Evolutionary conservation across 257 asterid species (phyloP), one percentile per base, ranked within the genome.

Genomic region (Misopates orontium): DNA sequence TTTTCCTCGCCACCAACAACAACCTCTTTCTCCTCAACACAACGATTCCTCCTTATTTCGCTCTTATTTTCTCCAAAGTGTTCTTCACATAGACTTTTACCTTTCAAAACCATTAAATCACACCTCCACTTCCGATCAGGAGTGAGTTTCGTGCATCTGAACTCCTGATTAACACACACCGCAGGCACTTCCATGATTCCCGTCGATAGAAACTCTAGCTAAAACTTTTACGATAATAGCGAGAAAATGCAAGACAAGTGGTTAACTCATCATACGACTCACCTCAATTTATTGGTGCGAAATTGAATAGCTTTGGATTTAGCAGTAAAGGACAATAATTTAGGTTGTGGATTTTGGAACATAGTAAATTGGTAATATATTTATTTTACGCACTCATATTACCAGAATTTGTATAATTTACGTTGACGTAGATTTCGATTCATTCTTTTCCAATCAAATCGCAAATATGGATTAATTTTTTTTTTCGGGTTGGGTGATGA

Each of bases 41-140:
- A n/a, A n/a, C n/a, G n/a, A n/a, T n/a, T n/a, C n/a, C n/a, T n/a
- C n/a, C n/a, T n/a, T 70, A 16, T 18, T 45, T 20, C 4, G 12
- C 14, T 56, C 22, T 50, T 25, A 50, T 2, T 20, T 7, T 63
- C 56, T 22, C 41, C 67, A 64, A 25, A 49, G 52, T 76, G 82
- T 18, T 50, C 67, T 68, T 62, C 71, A 40, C 85, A 80, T 19
- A 80, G 18, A 14, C 65, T 24, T 20, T 67, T 52, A 1, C 83
- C 83, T 13, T 45, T 60, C 71, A 70, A 9, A 21, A 81, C 86
- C 58, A 51, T 15, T 18, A 60, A 22, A 62, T 72, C 58, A 39
- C 81, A 72, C 11, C 72, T 70, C 81, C 77, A 69, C 73, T 6
- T 32, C 16, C 83, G n/a, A n/a, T n/a, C n/a, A n/a, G n/a, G n/a